Base-by-base conservation (phyloP, 495 filamentous ascomycete species). In the Pyrenula aspistea region DNA sequence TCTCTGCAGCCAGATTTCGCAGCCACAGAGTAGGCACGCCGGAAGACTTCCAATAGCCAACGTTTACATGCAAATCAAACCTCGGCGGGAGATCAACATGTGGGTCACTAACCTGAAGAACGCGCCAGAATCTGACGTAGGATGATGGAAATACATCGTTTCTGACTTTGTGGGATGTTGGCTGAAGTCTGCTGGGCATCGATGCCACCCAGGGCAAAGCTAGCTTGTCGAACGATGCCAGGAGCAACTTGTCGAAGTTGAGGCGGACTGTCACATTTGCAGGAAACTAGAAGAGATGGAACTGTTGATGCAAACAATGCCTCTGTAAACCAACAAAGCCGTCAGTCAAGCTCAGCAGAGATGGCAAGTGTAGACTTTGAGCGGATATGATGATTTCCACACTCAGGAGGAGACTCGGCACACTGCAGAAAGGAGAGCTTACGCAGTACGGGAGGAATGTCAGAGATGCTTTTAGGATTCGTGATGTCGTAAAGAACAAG, bases 401-500 rank as follows among this genome's bases (percentile, higher is more conserved):
- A n/a, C n/a, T n/a, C n/a, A n/a, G n/a, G n/a, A n/a, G n/a, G n/a
- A n/a, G n/a, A n/a, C n/a, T n/a, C n/a, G n/a, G n/a, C n/a, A 49
- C 42, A 25, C 51, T 36, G 47, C 57, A 25, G 31, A 42, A 42
- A 42, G 31, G 15, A 42, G 31, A 25, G 24, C 83, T 84, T 73
- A 91, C 87, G 77, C 67, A 95, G 74, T 55, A 86, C 77, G 57
- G 82, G 76, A 4, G 84, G 79, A 31, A 93, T 71, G 42, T 83
- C 78, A 25, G 74, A 71, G 57, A 91, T 79, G 67, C 81, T 91
- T 47, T 81, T 79, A 57, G 79, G 74, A 63, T 88, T 85, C 63
- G 83, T 88, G 24, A 90, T 85, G 75, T 96, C 87, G 74, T 95
- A 93, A 53, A 96, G 71, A 55, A 91, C 77, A 62, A 96, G 67